Percentiles rank a stretch among this genome's conserved stretches.
Evolutionary conservation across 345 rosid species (phyloP).

Genomic region (Euclidium syriacum): DNA sequence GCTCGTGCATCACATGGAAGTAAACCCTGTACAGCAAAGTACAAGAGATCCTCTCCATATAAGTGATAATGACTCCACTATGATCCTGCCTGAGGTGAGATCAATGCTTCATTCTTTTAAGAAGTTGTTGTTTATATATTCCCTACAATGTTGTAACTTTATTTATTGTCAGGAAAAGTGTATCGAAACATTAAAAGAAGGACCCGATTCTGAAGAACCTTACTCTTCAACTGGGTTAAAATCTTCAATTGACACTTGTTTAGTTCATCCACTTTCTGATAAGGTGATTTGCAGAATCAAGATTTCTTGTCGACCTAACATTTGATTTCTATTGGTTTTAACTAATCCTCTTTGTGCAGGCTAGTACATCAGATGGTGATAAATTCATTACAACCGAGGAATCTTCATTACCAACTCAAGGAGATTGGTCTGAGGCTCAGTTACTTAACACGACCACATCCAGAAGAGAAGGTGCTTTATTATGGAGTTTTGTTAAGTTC

Average conservation of each 20-base stretch:
- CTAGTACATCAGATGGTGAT: constrained; percentile 28
- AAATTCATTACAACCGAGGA: constrained; percentile 25
- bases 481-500: constrained; percentile 26
- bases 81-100: constrained; percentile 41
- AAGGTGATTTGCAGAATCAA: constrained; percentile 41
- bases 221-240: constrained; percentile 41
- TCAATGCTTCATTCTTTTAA: not conserved
- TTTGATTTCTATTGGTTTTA: not conserved
- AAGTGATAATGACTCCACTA: constrained; percentile 37
- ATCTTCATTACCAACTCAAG: not conserved
- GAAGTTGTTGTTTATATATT: not conserved
- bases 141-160: constrained; percentile 2
- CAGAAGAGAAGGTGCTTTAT: constrained; percentile 16
- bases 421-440: constrained; percentile 14
- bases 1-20: constrained; percentile 61
- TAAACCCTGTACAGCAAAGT: constrained; percentile 43
- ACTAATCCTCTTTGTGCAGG: constrained; percentile 8
- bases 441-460: not conserved
- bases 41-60: constrained; percentile 31
- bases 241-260: constrained; percentile 39
- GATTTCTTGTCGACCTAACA: not conserved
- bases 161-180: constrained; percentile 41
- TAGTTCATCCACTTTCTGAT: constrained; percentile 45
- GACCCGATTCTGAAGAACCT: constrained; percentile 55
- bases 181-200: constrained; percentile 40